phyloP scores from a whole-genome alignment of 768 basidiomycete species.

The Leucosporidium creatinivorum region DNA sequence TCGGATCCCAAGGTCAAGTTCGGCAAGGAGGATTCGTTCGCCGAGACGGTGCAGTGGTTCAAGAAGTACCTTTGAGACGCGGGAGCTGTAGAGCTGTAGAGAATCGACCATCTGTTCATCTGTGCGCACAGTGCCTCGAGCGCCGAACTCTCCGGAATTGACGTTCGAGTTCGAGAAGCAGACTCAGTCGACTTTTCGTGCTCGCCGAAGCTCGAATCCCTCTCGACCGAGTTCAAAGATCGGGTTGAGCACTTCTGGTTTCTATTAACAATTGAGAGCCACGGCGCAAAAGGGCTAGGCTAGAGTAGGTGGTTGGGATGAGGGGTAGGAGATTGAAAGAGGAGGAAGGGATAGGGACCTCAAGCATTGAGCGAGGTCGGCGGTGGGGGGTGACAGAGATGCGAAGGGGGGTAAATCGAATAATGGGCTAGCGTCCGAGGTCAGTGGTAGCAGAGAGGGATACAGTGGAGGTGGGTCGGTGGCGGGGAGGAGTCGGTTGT shows the following conservation, averaged over 20 bases:
- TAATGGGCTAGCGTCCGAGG: background rate
- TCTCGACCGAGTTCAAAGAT: no score
- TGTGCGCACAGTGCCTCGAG: no score
- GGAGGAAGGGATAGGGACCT: background rate
- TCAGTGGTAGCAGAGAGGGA: background rate
- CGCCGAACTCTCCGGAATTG: no score
- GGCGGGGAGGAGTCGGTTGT: background rate
- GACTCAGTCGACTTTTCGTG: no score
- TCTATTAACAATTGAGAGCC: no score
- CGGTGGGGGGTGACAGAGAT: background rate
- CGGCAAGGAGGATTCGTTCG: background rate
- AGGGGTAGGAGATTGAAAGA: background rate
- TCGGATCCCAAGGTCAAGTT: background rate
- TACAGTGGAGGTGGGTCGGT: background rate
- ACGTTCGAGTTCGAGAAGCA: no score
- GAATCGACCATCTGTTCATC: no score
- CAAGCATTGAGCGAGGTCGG: background rate
- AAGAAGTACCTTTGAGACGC: conserved; percentile 1
- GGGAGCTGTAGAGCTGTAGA: background rate
- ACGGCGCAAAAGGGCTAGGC: no score
- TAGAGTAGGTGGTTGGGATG: no score
- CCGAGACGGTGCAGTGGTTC: background rate
- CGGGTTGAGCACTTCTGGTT: no score
- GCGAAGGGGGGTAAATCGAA: background rate
- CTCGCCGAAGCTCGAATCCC: no score